Conservation (phyloP, 1,284 basidiomycete species). For the Ganoderma sp. region DNA sequence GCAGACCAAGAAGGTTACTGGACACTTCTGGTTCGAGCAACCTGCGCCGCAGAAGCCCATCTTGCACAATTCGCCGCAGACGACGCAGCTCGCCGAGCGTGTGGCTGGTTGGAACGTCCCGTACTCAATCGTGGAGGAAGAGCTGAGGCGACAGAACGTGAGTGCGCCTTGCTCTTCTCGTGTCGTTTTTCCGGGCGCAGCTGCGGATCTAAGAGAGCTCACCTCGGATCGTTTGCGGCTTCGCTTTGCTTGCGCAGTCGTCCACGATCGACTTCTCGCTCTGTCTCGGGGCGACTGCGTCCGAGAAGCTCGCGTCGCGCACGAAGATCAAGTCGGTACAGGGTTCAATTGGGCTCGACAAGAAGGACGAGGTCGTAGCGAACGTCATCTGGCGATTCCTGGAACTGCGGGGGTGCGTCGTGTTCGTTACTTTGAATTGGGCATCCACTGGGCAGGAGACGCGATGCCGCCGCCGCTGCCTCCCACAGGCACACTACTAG, state of each 20-base stretch:
- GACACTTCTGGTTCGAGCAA: slow-evolving; percentile 80
- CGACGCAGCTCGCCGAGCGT: slow-evolving; percentile 86
- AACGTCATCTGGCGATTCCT: slow-evolving; percentile 99
- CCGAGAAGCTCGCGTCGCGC: slow-evolving; percentile 77
- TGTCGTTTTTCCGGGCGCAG: slow-evolving; percentile 10
- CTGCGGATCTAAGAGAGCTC: slow-evolving; percentile 27
- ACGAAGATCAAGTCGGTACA: slow-evolving; percentile 66
- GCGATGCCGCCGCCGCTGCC: slow-evolving; percentile 12
- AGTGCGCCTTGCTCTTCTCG: slow-evolving; percentile 44
- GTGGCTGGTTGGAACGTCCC: slow-evolving; percentile 94
- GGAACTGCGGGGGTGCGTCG: slow-evolving; percentile 83
- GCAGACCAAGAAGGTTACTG: slow-evolving; percentile 74
- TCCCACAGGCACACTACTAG: slow-evolving; percentile 19
- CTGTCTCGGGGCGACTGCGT: slow-evolving; percentile 89
- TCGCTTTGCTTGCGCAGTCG: slow-evolving; percentile 55
- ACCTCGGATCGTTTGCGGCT: slow-evolving; percentile 19
- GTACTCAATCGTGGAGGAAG: slow-evolving; percentile 88
- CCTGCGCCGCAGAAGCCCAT: slow-evolving; percentile 57
- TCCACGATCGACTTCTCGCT: slow-evolving; percentile 98
- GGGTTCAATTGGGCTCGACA: slow-evolving; percentile 70
- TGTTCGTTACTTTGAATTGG: slow-evolving; percentile 20
- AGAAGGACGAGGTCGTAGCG: slow-evolving; percentile 98
- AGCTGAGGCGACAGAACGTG: slow-evolving; percentile 94
- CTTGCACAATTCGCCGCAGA: slow-evolving; percentile 78
- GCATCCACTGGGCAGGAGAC: slow-evolving; percentile 12